phyloP scores from a whole-genome alignment of 2,329 filamentous ascomycete genomes.

The Fusarium verrucosum region DNA sequence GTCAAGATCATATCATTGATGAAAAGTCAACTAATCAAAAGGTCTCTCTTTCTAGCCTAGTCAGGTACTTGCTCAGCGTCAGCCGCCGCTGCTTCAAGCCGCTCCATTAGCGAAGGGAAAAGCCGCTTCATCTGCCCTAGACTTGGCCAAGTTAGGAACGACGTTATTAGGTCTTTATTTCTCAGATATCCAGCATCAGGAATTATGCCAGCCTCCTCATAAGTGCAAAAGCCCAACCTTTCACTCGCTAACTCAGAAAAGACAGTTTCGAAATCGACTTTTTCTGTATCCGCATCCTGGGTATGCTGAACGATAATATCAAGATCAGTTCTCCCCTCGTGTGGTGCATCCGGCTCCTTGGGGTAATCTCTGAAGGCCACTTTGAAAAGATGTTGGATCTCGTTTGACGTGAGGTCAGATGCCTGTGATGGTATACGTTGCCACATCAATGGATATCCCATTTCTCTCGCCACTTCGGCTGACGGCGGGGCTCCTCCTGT shows the following conservation, averaged over 20 bases:
- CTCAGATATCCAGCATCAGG: not conserved
- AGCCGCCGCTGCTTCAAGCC: no score
- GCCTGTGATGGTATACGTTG: not conserved
- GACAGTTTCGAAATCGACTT: not conserved
- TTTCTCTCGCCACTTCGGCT: not conserved
- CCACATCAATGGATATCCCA: accelerated
- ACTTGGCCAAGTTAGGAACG: no score
- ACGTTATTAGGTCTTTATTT: no score
- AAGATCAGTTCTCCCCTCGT: accelerated
- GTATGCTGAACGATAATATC: not conserved
- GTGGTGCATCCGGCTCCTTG: accelerated
- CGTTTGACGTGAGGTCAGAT: not conserved
- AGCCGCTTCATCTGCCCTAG: no score
- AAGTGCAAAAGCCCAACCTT: not conserved
- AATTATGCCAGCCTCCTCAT: not conserved
- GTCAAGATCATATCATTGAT: no score
- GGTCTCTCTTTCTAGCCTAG: no score
- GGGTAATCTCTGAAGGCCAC: accelerated
- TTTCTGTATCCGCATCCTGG: not conserved
- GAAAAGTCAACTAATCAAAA: no score
- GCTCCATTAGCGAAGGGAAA: no score
- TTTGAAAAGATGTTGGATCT: not conserved
- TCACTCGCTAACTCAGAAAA: not conserved
- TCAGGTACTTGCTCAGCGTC: no score
- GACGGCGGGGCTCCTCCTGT: no score